phyloP scores from a whole-genome alignment of 75 land plant genomes.

The Sequoiadendron giganteum region DNA sequence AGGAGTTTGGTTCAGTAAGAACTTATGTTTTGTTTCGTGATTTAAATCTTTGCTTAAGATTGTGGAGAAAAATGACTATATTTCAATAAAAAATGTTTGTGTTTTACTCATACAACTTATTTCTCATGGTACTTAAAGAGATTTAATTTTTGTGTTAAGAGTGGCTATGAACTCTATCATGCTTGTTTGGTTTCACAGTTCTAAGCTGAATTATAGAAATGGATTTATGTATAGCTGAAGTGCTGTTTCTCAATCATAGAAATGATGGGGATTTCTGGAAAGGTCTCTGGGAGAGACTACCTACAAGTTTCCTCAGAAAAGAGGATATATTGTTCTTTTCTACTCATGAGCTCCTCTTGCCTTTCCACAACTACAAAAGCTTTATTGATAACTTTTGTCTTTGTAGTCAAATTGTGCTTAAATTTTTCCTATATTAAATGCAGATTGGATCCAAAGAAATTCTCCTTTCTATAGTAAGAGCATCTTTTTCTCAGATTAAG shows the following conservation, averaged over 20 bases:
- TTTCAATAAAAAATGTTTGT: background rate
- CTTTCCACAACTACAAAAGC: background rate
- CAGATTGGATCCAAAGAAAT: background rate
- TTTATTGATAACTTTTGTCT: background rate
- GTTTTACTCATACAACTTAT: too few relatives aligned
- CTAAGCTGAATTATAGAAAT: background rate
- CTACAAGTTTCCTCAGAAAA: background rate
- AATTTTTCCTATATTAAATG: background rate
- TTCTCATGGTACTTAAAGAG: too few relatives aligned
- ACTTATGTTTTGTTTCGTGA: background rate
- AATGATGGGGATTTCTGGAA: background rate
- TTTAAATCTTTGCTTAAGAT: background rate
- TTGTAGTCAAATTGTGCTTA: background rate
- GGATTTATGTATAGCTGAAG: background rate
- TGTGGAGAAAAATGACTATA: background rate
- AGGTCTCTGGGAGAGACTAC: background rate
- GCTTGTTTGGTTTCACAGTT: background rate
- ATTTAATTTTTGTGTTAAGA: background rate
- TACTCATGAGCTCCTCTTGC: background rate
- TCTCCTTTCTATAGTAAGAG: too few relatives aligned
- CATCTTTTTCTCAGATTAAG: too few relatives aligned
- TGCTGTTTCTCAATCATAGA: background rate
- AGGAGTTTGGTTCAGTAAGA: slow-evolving; percentile 7
- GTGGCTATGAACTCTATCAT: background rate
- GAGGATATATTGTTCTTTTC: background rate